Evolutionary conservation across 2,329 filamentous ascomycete genomes (phyloP).

Genomic region (Penicillium sp.): DNA sequence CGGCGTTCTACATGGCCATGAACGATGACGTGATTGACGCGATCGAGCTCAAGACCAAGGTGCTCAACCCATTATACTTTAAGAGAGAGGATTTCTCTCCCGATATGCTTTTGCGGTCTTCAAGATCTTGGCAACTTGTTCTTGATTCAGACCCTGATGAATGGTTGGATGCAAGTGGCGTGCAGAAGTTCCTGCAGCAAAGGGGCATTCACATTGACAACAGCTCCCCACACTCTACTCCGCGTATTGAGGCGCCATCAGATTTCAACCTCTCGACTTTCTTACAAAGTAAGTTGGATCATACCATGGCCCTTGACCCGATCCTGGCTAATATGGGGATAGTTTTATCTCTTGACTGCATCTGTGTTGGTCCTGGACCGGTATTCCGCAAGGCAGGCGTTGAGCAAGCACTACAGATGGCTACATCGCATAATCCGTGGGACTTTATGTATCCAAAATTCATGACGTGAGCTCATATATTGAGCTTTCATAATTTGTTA

Average conservation of each 20-base stretch:
- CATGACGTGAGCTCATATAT: background rate
- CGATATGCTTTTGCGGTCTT: conserved; percentile 10
- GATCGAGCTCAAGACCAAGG: conserved; percentile 15
- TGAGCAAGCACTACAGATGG: conserved; percentile 20
- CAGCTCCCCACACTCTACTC: conserved; percentile 5
- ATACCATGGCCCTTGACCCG: background rate
- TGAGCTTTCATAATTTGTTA: background rate
- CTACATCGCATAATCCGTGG: conserved; percentile 16
- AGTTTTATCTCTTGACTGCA: conserved; percentile 17
- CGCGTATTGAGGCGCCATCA: conserved; percentile 5
- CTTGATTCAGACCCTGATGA: conserved; percentile 13
- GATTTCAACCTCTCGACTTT: conserved; percentile 15
- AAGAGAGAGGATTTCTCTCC: conserved; percentile 9
- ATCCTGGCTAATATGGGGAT: conserved; percentile 7
- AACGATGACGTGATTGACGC: conserved; percentile 16
- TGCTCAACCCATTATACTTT: conserved; percentile 12
- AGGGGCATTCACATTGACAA: conserved; percentile 14
- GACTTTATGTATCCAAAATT: background rate
- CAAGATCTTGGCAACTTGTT: conserved; percentile 18
- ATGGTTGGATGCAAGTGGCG: conserved; percentile 26
- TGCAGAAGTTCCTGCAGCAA: conserved; percentile 21
- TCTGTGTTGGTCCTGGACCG: conserved; percentile 25
- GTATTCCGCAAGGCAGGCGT: conserved; percentile 20
- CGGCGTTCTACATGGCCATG: conserved; percentile 12
- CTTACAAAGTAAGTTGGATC: conserved; percentile 17